Evolutionary conservation across 768 basidiomycete genomes (phyloP), one percentile per base, ranked within the genome.

Genomic region (Agrocybe chaxingu): DNA sequence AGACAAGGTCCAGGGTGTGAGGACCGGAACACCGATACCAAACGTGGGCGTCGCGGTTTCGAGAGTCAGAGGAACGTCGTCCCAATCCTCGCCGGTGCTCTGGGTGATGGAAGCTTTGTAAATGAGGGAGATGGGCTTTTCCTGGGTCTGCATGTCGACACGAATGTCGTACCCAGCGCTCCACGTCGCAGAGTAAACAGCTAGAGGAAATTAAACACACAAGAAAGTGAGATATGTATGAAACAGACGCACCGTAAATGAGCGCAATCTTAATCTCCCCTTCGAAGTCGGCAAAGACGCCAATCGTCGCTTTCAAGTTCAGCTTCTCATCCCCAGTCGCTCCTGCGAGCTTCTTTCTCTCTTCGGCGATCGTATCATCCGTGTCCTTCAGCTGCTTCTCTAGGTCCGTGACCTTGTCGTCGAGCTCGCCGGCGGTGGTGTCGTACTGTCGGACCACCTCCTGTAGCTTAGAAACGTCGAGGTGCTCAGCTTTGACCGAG

Each of bases 1-100:
- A 0, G 66, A 67, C 4, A 77, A 56, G 8, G 59, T 69, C 71
- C 74, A 77, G 0, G 71, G 66, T 1, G 58, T 40, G 1, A 78
- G 69, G 3, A 50, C 52, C 2, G 75, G 74, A 3, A 74, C 59
- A 1, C 51, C 58, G 13, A 72, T 45, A 4, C 73, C 73, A 44
- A 72, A 75, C 0, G 75, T 71, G 0, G 74, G 74, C 1, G 68
- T 62, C 1, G 71, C 67, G 0, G 76, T 79, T 56, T 77, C 74
- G 7, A 78, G 69, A 1, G 66, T 70, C 2, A 77, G 57, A 1
- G 70, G 63, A 2, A 75, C 69, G 48, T 77, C 68, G 0, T 59
- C 59, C 75, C 75, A 79, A 39, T 69, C 65, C 71, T 78, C 75
- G 31, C 75, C 75, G 6, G 75, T 76, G 39, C 53, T 64, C 48